Base-by-base conservation (phyloP, 2,329 filamentous ascomycete genomes). In the Aspergillus pseudotamarii region DNA sequence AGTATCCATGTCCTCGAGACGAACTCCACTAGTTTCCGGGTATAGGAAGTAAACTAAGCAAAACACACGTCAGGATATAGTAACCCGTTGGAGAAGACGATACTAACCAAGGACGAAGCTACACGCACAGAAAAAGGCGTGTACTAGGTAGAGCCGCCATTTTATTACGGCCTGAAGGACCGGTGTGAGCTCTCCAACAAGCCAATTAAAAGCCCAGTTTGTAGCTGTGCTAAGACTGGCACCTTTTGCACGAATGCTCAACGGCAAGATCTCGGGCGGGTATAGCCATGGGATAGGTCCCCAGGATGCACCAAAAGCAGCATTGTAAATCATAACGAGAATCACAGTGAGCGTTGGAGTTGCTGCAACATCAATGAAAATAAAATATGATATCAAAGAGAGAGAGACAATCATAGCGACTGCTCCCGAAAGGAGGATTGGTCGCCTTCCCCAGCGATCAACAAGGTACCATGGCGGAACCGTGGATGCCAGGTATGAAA, bases 141-240 rank as follows among this genome's bases (percentile, higher is more conserved):
- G 95, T 19, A 99, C 84, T 55, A 99, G 85, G 74, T 99, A 99
- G 64, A 98, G 83, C 38, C 95, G 88, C 95, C 95, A 99, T 72
- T 91, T 88, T 72, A 99, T 98, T 80, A 86, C 88, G 72, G 95
- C 92, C 77, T 99, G 94, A 64, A 98, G 83, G 60, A 98, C 89
- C 2, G 95, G 95, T 0, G 95, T 99, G 84, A 98, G 87, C 79
- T 96, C 92, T 69, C 95, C 95, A 4, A 98, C 95, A 30, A 98
- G 83, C 91, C 93, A 99, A 80, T 99, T 99, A 80, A 95, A 97
- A 1, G 94, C 93, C 95, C 95, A 99, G 76, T 99, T 99, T 36
- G 94, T 90, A 21, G 95, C 95, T 1, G 95, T 98, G 64, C 94
- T 97, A 76, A 99, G 80, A 85, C 93, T 97, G 59, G 95, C 94